Base-by-base conservation (phyloP, 805 yeast species). In the Lachancea meyersii region DNA sequence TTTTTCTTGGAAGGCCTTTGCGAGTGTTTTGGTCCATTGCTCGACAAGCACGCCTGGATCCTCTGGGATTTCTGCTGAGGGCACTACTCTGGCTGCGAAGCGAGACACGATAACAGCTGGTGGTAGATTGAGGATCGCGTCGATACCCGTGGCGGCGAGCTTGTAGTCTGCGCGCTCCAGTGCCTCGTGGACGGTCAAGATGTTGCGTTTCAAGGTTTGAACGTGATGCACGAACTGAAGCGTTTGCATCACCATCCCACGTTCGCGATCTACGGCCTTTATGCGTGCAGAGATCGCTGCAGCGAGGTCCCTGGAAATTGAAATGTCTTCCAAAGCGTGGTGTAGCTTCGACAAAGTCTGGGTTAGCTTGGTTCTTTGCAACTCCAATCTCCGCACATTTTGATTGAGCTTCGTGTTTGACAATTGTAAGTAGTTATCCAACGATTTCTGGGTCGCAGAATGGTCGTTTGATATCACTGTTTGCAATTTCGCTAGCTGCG, bases 31-130 rank as follows among this genome's bases (percentile, higher is more conserved):
- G 3, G 78, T 72, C 79, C 94, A 85, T 11, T 67, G 67, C 1
- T 65, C 57, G 1, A 93, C 53, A 0, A 84, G 64, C 1, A 64
- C 71, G 8, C 60, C 55, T 0, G 98, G 97, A 40, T 75, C 66
- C 39, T 86, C 95, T 0, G 96, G 95, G 13, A 88, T 71, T 43
- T 86, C 94, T 9, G 83, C 70, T 0, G 95, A 79, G 0, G 98
- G 98, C 14, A 91, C 91, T 54, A 84, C 85, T 35, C 72, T 79
- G 38, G 79, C 73, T 1, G 95, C 91, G 61, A 82, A 88, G 42
- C 75, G 69, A 16, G 95, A 89, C 13, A 63, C 67, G 13, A 83
- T 57, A 5, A 74, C 52, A 1, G 69, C 72, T 1, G 61, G 51
- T 0, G 94, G 86, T 30, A 91, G 64, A 5, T 58, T 43, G 36